Conservation (phyloP, 108 stramenopile species). For the Nannochloropsis oceanica region DNA sequence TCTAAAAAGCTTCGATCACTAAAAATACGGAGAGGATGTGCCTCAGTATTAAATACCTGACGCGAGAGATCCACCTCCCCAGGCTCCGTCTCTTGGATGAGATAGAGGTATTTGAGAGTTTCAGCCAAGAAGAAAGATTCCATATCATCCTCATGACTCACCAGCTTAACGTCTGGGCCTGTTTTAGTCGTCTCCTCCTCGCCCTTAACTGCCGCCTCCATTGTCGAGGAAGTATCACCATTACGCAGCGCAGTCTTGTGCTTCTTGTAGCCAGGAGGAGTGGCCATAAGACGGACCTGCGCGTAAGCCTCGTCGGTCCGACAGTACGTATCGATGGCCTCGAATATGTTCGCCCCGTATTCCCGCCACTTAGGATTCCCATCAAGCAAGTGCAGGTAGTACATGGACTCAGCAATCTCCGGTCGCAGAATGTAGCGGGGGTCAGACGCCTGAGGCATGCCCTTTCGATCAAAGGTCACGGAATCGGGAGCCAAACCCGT, state of each 20-base stretch:
- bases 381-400: conserved; percentile 49
- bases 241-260: not conserved
- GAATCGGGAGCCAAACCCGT: conserved; percentile 80
- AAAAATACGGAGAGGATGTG: conserved; percentile 60
- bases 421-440: conserved; percentile 73
- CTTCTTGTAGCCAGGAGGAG: not conserved
- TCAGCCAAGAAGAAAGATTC: conserved; percentile 92
- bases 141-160: conserved; percentile 52
- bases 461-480: conserved; percentile 50
- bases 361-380: conserved; percentile 86
- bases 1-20: not conserved
- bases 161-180: not conserved
- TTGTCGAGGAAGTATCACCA: not conserved
- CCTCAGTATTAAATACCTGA: conserved; percentile 90
- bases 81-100: conserved; percentile 75
- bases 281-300: conserved; percentile 48
- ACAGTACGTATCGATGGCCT: conserved; percentile 75
- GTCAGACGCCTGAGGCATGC: conserved; percentile 44
- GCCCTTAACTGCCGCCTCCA: conserved; percentile 5
- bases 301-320: conserved; percentile 60
- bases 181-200: not conserved
- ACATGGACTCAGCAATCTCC: conserved; percentile 64
- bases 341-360: conserved; percentile 90
- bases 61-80: conserved; percentile 13
- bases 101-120: conserved; percentile 85